Conservation (phyloP, 768 basidiomycete species). For the Suillus spraguei region DNA sequence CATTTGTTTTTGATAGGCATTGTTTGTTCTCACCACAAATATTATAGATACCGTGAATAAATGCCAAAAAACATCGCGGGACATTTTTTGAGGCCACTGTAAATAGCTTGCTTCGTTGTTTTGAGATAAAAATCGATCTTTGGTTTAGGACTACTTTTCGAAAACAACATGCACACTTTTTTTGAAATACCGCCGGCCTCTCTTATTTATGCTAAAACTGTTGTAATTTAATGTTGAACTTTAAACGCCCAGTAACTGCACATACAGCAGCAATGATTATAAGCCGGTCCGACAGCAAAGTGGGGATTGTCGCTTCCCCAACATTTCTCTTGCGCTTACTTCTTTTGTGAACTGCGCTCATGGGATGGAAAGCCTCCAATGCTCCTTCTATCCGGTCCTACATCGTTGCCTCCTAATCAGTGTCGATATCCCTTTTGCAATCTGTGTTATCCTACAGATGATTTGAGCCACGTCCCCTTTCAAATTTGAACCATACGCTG, state of each 20-base stretch:
- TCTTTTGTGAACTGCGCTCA: constrained; percentile 12
- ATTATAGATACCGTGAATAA: too few relatives aligned
- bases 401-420: constrained; percentile 51
- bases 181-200: too few relatives aligned
- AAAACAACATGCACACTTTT: too few relatives aligned
- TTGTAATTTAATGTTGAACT: constrained; percentile 16
- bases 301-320: constrained; percentile 14
- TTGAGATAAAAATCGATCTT: too few relatives aligned
- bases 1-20: too few relatives aligned
- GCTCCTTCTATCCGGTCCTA: constrained; percentile 19
- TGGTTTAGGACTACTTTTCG: too few relatives aligned
- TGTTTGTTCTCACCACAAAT: too few relatives aligned
- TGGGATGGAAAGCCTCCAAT: constrained; percentile 20
- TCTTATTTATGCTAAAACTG: too few relatives aligned
- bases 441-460: constrained; percentile 63
- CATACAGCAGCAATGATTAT: constrained; percentile 34
- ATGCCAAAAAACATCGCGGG: too few relatives aligned
- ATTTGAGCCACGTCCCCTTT: constrained; percentile 65
- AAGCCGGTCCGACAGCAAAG: constrained; percentile 19
- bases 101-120: too few relatives aligned
- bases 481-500: constrained; percentile 49
- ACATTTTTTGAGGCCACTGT: too few relatives aligned
- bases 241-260: constrained; percentile 25
- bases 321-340: constrained; percentile 8
- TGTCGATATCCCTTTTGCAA: constrained; percentile 65